Conservation (phyloP, 768 basidiomycete species). For the Cubamyces lactineus region DNA sequence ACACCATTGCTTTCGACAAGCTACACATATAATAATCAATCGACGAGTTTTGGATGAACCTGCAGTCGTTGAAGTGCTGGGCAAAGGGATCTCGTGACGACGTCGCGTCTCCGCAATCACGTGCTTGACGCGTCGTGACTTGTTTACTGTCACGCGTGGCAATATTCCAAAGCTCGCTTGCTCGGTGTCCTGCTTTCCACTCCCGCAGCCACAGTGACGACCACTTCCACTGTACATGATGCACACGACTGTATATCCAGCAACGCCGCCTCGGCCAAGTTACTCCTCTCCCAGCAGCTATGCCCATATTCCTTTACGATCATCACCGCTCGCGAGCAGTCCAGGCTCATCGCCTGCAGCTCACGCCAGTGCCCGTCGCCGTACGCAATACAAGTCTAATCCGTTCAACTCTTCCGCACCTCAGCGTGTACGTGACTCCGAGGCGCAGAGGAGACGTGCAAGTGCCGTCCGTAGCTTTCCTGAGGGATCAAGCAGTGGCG, state of each 20-base stretch:
- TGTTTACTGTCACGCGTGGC: slow-evolving; percentile 13
- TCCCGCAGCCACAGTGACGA: background rate
- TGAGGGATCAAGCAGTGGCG: background rate
- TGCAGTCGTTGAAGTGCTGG: too few species aligned
- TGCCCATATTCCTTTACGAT: slow-evolving; percentile 27
- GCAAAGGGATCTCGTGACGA: background rate
- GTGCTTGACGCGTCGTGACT: slow-evolving; percentile 2
- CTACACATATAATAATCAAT: too few species aligned
- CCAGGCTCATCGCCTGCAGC: slow-evolving; percentile 50
- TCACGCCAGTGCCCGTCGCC: slow-evolving; percentile 51
- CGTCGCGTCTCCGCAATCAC: background rate
- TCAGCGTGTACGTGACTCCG: slow-evolving; percentile 20
- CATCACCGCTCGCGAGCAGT: slow-evolving; percentile 56
- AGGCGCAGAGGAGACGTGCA: slow-evolving; percentile 6
- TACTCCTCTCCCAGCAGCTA: background rate
- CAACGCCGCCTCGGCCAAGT: slow-evolving; percentile 11
- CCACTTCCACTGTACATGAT: slow-evolving; percentile 1
- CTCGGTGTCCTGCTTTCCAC: background rate
- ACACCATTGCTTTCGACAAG: too few species aligned
- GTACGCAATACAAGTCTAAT: slow-evolving; percentile 56
- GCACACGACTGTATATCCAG: slow-evolving; percentile 9
- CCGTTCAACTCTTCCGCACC: slow-evolving; percentile 37
- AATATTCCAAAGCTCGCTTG: background rate
- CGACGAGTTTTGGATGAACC: too few species aligned
- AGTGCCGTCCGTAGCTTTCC: background rate